A percentile compares a stretch with the other conserved stretches of the same genome.
Evolutionary conservation across 176 grass and related monocot genomes (phyloP).

Genomic region (Ensete glaucum): DNA sequence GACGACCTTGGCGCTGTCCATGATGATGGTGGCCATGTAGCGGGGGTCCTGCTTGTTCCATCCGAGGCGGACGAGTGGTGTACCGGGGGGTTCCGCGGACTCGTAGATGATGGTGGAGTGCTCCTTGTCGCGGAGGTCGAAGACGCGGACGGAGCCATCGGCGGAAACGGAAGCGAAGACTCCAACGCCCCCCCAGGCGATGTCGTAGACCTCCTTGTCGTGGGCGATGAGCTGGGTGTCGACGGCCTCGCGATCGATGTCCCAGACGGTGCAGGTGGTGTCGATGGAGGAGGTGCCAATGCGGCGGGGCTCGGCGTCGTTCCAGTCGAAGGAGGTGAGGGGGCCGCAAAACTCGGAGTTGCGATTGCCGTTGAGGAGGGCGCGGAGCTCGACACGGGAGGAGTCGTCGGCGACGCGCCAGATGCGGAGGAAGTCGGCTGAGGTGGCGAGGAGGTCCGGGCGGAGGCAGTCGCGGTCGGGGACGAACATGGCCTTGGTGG

Average conservation of each 20-base stretch:
- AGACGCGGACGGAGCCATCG: constrained; percentile 87
- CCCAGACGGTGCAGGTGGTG: constrained; percentile 96
- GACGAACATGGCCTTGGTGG: constrained; percentile 92
- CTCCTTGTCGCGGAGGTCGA: constrained; percentile 95
- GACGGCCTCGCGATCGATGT: constrained; percentile 80
- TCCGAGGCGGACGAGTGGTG: constrained; percentile 61
- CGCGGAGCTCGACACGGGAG: constrained; percentile 39
- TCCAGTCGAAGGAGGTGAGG: constrained; percentile 97
- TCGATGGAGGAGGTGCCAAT: constrained; percentile 87
- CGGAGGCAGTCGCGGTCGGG: constrained; percentile 80
- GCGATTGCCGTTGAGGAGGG: constrained; percentile 80
- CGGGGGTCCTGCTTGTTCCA: constrained; percentile 98
- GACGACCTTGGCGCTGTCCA: constrained; percentile 88
- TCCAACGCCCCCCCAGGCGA: constrained; percentile 89
- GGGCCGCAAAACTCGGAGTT: constrained; percentile 95
- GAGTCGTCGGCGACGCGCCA: constrained; percentile 50
- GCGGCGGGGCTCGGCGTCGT: constrained; percentile 88
- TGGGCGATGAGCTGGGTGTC: constrained; percentile 98
- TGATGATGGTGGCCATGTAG: constrained; percentile 98
- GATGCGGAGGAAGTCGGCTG: constrained; percentile 96
- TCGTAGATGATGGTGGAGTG: constrained; percentile 98
- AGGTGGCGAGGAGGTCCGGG: constrained; percentile 95
- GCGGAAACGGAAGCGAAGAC: constrained; percentile 94
- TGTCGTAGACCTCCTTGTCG: constrained; percentile 98
- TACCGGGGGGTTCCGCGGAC: constrained; percentile 40